Percentiles rank a stretch among this genome's conserved stretches.
Conservation (phyloP, 1,139 yeast species). For the Candida tetrigidarum region DNA sequence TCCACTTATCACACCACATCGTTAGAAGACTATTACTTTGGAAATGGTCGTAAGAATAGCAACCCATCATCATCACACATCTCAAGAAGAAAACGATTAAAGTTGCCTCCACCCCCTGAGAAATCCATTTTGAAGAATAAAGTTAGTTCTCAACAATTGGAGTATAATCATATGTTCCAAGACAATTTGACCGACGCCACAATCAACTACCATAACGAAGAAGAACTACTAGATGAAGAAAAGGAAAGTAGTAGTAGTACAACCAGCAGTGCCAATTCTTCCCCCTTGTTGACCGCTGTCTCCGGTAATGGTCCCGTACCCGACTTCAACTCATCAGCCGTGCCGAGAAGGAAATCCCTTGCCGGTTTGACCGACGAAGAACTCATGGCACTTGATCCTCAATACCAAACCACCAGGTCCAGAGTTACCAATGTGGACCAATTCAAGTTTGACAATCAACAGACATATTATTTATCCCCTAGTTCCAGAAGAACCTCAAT, state of each 20-base stretch:
- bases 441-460: constrained; percentile 46
- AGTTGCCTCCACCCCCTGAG: constrained; percentile 34
- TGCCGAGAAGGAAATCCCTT: constrained; percentile 53
- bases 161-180: constrained; percentile 28
- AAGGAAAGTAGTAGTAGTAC: constrained; percentile 2
- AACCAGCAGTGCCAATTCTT: neutral
- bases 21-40: constrained; percentile 1
- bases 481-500: constrained; percentile 19
- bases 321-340: constrained; percentile 6
- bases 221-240: constrained; percentile 16
- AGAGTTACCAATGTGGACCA: constrained; percentile 36
- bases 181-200: constrained; percentile 28
- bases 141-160: constrained; percentile 35
- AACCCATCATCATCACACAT: neutral
- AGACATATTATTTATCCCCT: constrained; percentile 37
- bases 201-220: constrained; percentile 22
- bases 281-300: constrained; percentile 2
- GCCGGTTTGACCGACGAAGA: constrained; percentile 70
- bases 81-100: constrained; percentile 19
- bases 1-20: neutral
- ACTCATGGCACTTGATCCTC: constrained; percentile 62
- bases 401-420: constrained; percentile 42
- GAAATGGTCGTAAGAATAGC: constrained; percentile 1
- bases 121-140: constrained; percentile 47
- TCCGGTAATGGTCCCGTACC: neutral